Evolutionary conservation across 768 basidiomycete species (phyloP), one percentile per base, ranked within the genome.

Genomic region (Suillus tomentosus): DNA sequence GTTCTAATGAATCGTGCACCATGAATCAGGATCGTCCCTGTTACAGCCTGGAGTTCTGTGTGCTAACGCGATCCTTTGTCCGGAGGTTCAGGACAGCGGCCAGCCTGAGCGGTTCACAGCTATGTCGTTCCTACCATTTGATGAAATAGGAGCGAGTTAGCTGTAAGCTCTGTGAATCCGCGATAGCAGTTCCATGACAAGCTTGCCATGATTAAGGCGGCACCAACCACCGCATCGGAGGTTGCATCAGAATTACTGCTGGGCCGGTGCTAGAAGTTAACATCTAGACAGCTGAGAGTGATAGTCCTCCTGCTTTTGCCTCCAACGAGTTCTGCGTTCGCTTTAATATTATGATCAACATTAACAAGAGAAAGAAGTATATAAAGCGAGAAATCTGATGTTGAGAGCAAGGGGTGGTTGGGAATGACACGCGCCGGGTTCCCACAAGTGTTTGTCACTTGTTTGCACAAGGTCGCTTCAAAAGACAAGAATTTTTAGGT

Each of bases 371-470:
- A 31, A 6, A 31, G 31, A 31, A 31, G 5, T 31, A 6, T 45
- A 45, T 19, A 43, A 43, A 43, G 17, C 8, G 17, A 43, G 42
- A 43, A 43, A 31, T 43, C 42, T 19, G 17, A 43, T 43, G 42
- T 17, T 3, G 7, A 31, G 5, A 31, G 1, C 6, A 31, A 31
- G 6, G 6, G 31, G 31, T 27, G 31, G 17, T 43, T 8, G 42
- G 42, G 8, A 17, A 42, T 17, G 40, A 15, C 5, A 17, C 1
- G 8, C 19, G 43, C 22, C 22, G 14, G 8, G 51, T 53, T 53
- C 51, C 51, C 51, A 53, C 51, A 31, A 19, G 15, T 53, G 51
- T 53, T 53, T 53, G 51, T 2, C 17, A 31, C 27, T 53, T 53
- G 51, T 53, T 53, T 53, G 51, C 27, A 27, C 27, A 8, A 17